Evolutionary conservation across 2,329 filamentous ascomycete genomes (phyloP).

Genomic region (Monilinia laxa): DNA sequence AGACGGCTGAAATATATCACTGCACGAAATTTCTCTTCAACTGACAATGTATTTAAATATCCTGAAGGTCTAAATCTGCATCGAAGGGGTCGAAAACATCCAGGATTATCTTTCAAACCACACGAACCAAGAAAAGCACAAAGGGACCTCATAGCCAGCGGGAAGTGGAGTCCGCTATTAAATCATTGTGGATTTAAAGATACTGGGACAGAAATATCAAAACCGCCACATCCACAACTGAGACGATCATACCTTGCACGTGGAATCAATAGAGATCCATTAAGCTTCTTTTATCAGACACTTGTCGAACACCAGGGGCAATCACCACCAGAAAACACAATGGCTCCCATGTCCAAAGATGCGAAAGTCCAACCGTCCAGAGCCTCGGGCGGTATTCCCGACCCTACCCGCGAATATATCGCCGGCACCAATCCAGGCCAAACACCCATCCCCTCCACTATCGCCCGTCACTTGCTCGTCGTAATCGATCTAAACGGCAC

Average conservation of each 20-base stretch:
- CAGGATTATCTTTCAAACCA: neutral
- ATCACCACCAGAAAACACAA: neutral
- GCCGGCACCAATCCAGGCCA: conserved; percentile 47
- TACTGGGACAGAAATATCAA: neutral
- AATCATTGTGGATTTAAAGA: neutral
- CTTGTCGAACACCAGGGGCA: neutral
- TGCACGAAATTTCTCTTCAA: conserved; percentile 1
- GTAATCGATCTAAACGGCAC: conserved; percentile 94
- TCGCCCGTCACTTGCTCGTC: conserved; percentile 68
- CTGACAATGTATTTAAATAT: neutral
- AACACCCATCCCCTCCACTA: conserved; percentile 44
- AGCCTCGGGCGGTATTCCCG: conserved; percentile 49
- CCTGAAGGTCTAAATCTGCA: neutral
- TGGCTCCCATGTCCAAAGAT: conserved; percentile 24
- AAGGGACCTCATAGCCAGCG: neutral
- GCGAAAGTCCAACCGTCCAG: conserved; percentile 30
- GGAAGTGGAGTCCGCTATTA: neutral
- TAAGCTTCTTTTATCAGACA: neutral
- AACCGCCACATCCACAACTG: neutral
- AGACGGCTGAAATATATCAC: neutral
- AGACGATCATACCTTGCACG: neutral
- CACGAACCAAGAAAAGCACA: too few species aligned
- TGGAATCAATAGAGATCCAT: neutral
- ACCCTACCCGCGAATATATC: conserved; percentile 62
- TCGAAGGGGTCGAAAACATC: neutral